These are phyloP conservation scores for Pyracantha coccinea DNA, from an alignment of 331 rosid species.

Conservation along the genomic window DNA sequence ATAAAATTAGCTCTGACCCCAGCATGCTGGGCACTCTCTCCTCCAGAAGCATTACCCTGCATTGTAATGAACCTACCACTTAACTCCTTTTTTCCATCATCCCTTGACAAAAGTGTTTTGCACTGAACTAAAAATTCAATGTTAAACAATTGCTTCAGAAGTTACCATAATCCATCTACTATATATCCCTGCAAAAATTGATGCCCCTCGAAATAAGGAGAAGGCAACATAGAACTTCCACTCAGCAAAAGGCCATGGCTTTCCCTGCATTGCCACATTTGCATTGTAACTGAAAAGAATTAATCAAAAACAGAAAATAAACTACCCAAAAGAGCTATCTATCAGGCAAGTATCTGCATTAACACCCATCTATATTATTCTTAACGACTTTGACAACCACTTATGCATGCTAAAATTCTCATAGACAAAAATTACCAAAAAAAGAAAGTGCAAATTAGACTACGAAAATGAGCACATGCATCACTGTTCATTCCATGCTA, in stretches of 20 bases:
- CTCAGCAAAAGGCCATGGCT: constrained; percentile 76
- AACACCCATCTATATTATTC: not conserved
- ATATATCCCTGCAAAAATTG: constrained; percentile 79
- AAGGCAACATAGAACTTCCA: constrained; percentile 91
- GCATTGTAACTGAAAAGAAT: constrained; percentile 1
- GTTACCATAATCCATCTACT: constrained; percentile 84
- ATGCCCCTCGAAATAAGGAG: constrained; percentile 74
- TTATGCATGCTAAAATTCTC: not conserved
- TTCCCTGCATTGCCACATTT: constrained; percentile 51
- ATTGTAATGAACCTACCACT: constrained; percentile 18
- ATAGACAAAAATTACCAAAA: not conserved
- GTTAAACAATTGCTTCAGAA: not conserved
- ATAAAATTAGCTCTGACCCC: constrained; percentile 48
- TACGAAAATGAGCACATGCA: not conserved
- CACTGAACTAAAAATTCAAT: not conserved
- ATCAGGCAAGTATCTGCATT: not conserved
- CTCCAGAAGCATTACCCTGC: constrained; percentile 96
- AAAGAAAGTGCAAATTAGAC: not conserved
- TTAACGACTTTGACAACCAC: constrained; percentile 10
- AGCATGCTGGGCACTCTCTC: constrained; percentile 66
- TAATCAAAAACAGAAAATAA: constrained; percentile 2
- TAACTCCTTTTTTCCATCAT: not conserved
- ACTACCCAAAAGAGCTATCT: not conserved
- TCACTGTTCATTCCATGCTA: not conserved
- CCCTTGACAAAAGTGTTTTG: not conserved